A percentile compares a stretch with the other conserved stretches of the same genome.
Conservation (phyloP, 2,329 filamentous ascomycete genomes). For the Ophiostoma himal-ulmi region DNA sequence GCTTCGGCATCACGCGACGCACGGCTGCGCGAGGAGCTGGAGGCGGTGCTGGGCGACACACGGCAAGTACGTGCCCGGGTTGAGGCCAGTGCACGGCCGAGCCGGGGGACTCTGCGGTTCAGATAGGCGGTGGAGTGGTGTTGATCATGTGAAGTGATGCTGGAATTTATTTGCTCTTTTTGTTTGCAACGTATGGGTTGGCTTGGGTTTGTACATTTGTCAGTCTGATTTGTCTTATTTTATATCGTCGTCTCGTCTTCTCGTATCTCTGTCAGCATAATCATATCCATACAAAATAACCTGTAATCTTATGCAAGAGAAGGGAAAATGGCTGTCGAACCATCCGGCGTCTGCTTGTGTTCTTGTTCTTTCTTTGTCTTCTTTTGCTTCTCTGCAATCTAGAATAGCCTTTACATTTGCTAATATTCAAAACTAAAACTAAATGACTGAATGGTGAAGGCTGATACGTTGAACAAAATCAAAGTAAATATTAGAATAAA, state of each 20-base stretch:
- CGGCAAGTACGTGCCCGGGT: conserved; percentile 27
- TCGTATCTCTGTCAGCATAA: not conserved
- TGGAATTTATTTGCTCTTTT: not conserved
- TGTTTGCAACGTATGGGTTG: not conserved
- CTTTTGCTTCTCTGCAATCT: not conserved
- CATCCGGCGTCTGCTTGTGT: not conserved
- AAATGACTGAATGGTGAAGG: too few species aligned
- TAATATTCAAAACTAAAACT: too few species aligned
- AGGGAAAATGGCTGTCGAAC: not conserved
- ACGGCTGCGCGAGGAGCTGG: conserved; percentile 25
- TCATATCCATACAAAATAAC: not conserved
- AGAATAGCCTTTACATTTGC: not conserved
- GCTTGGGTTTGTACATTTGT: not conserved
- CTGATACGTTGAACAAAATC: too few species aligned
- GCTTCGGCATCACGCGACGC: conserved; percentile 35
- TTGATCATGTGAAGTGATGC: not conserved
- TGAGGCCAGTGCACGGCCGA: conserved; percentile 26
- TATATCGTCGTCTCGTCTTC: not conserved
- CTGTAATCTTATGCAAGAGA: not conserved
- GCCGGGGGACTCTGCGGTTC: conserved; percentile 22
- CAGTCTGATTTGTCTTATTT: not conserved
- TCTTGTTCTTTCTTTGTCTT: not conserved
- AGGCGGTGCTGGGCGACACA: conserved; percentile 27
- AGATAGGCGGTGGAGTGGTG: conserved; percentile 5
- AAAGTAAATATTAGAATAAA: too few species aligned